Evolutionary conservation across 2,329 filamentous ascomycete species (phyloP).

Genomic region (Monilinia fructigena): DNA sequence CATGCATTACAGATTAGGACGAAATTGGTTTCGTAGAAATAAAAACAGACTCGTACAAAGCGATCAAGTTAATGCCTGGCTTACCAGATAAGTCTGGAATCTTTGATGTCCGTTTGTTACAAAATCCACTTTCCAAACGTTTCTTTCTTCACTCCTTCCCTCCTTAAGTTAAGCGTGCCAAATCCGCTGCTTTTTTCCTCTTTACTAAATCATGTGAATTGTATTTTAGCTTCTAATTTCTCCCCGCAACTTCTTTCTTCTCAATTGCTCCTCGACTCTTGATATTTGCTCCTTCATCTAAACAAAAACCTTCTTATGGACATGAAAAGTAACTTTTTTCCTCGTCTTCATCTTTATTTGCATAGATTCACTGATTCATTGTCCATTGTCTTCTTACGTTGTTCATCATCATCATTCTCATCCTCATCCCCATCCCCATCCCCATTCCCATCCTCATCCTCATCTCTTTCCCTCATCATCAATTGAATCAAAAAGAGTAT

Average conservation of each 20-base stretch:
- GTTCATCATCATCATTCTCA: no score
- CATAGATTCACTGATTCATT: background rate
- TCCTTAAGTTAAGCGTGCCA: slow-evolving; percentile 12
- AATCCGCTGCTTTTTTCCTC: background rate
- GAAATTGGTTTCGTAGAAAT: background rate
- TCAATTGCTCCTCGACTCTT: slow-evolving; percentile 3
- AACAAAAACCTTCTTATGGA: background rate
- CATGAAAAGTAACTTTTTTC: background rate
- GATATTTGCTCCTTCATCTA: background rate
- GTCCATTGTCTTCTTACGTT: background rate
- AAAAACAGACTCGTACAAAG: background rate
- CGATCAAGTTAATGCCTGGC: background rate
- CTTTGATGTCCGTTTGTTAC: background rate
- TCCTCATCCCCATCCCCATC: no score
- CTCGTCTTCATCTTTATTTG: background rate
- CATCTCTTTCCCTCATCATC: no score
- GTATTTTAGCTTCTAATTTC: slow-evolving; percentile 11
- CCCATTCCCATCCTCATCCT: no score
- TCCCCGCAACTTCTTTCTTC: slow-evolving; percentile 12
- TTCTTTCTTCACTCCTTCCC: background rate
- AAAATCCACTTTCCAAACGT: slow-evolving; percentile 18
- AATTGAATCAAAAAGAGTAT: background rate
- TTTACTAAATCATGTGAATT: slow-evolving; percentile 1
- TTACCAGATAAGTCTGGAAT: slow-evolving; percentile 5
- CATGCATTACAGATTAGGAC: slow-evolving; percentile 19